These are phyloP conservation scores for Holtermanniella nyarrowii DNA, from an alignment of 768 basidiomycete species.

Conservation along the genomic window DNA sequence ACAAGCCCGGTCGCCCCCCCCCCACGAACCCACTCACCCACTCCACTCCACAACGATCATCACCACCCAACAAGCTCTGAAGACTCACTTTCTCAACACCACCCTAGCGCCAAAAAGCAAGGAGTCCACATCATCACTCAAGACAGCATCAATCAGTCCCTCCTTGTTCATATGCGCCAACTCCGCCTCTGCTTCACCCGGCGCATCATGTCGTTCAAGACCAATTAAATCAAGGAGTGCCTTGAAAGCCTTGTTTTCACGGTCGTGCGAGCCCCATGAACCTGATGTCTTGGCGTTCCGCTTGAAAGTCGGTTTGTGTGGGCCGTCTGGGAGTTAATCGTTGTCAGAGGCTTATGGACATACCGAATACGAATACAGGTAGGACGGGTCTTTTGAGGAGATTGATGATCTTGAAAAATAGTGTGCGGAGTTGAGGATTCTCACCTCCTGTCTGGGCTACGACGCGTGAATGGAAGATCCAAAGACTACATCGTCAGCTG, in stretches of 20 bases:
- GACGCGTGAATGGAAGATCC: slow-evolving; percentile 48
- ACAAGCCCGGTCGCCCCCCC: too few relatives aligned
- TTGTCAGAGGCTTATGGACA: slow-evolving; percentile 1
- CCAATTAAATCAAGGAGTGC: slow-evolving; percentile 46
- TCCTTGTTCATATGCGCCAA: slow-evolving; percentile 72
- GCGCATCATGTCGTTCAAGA: slow-evolving; percentile 51
- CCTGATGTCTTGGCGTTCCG: slow-evolving; percentile 44
- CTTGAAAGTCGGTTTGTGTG: slow-evolving; percentile 69
- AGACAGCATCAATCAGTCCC: slow-evolving; percentile 73
- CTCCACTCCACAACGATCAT: too few relatives aligned
- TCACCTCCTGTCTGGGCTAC: slow-evolving; percentile 53
- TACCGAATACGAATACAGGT: slow-evolving; percentile 76
- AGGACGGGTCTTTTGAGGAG: slow-evolving; percentile 64
- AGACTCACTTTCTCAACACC: slow-evolving; percentile 68
- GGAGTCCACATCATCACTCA: slow-evolving; percentile 89
- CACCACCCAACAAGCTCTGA: too few relatives aligned
- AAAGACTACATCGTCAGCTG: slow-evolving; percentile 26
- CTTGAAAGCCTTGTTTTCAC: slow-evolving; percentile 32
- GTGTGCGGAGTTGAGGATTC: slow-evolving; percentile 72
- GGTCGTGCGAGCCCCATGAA: slow-evolving; percentile 32
- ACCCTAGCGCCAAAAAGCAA: slow-evolving; percentile 77
- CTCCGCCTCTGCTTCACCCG: slow-evolving; percentile 91
- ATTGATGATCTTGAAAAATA: slow-evolving; percentile 74
- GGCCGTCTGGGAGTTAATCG: slow-evolving; percentile 49
- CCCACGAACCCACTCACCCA: too few relatives aligned